Conservation (phyloP, 345 rosid genomes). For the Citrus glauca region DNA sequence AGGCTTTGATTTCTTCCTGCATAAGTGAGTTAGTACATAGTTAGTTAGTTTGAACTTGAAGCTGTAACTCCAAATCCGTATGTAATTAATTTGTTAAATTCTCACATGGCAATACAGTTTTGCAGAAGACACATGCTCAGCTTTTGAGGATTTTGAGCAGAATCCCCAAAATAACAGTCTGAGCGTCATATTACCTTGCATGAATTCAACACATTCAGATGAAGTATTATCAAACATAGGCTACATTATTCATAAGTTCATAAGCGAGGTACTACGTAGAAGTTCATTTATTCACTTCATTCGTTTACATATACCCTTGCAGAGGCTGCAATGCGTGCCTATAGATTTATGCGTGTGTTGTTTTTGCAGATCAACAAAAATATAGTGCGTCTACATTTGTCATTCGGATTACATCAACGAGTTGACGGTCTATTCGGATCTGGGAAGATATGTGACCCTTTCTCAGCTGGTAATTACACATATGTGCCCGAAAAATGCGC, state of each 20-base stretch:
- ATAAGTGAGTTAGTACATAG: slow-evolving; percentile 38
- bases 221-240: slow-evolving; percentile 38
- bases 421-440: slow-evolving; percentile 3
- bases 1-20: slow-evolving; percentile 63
- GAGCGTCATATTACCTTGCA: slow-evolving; percentile 45
- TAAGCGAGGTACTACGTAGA: slow-evolving; percentile 34
- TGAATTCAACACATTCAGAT: slow-evolving; percentile 34
- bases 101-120: slow-evolving; percentile 35
- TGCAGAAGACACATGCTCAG: slow-evolving; percentile 54
- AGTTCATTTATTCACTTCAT: not conserved
- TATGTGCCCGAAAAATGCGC: slow-evolving; percentile 42
- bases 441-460: slow-evolving; percentile 54
- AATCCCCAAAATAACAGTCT: slow-evolving; percentile 44
- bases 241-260: slow-evolving; percentile 35
- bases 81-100: not conserved
- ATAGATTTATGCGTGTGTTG: not conserved
- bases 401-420: slow-evolving; percentile 13
- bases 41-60: not conserved
- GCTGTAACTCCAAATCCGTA: not conserved
- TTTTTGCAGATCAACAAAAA: slow-evolving; percentile 44
- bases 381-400: slow-evolving; percentile 19
- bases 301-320: not conserved
- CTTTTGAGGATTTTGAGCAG: slow-evolving; percentile 40
- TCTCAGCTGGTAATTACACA: slow-evolving; percentile 37
- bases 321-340: not conserved